Evolutionary conservation across 2,329 filamentous ascomycete species (phyloP).

Genomic region (Sarocladiaceae sp.): DNA sequence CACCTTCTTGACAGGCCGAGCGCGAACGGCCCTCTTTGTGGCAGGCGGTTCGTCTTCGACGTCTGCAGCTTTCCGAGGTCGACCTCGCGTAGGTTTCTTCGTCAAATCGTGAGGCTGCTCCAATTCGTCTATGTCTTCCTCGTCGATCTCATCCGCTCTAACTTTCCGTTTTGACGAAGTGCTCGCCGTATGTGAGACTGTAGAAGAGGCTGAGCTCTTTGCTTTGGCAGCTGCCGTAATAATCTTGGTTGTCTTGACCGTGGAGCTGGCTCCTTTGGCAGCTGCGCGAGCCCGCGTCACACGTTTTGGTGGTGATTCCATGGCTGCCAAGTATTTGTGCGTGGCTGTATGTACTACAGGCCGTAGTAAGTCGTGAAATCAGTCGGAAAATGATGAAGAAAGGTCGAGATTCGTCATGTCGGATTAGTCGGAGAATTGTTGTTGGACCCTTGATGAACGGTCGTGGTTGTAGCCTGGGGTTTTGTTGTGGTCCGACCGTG

Average conservation of each 20-base stretch:
- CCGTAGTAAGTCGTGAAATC: background rate
- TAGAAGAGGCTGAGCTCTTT: constrained; percentile 29
- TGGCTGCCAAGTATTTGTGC: too few relatives aligned
- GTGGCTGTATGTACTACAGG: too few relatives aligned
- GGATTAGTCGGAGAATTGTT: background rate
- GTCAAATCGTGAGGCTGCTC: constrained; percentile 19
- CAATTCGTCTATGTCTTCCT: constrained; percentile 38
- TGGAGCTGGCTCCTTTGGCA: constrained; percentile 34
- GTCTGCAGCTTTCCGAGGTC: constrained; percentile 16
- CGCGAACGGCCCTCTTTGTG: constrained; percentile 18
- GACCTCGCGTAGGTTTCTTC: constrained; percentile 36
- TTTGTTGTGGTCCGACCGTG: constrained; percentile 1
- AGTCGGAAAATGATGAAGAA: background rate
- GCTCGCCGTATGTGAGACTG: constrained; percentile 26
- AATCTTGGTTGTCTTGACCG: constrained; percentile 38
- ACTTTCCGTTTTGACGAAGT: constrained; percentile 45
- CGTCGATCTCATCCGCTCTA: constrained; percentile 47
- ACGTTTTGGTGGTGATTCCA: constrained; percentile 58
- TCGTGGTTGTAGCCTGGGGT: background rate
- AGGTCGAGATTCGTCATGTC: background rate
- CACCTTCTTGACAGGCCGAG: constrained; percentile 23
- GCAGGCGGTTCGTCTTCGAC: background rate
- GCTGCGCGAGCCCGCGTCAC: constrained; percentile 49
- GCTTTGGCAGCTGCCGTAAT: constrained; percentile 46
- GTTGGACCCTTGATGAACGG: background rate